phyloP scores from a whole-genome alignment of 2,329 filamentous ascomycete genomes.

The Fusarium lyarnte region DNA sequence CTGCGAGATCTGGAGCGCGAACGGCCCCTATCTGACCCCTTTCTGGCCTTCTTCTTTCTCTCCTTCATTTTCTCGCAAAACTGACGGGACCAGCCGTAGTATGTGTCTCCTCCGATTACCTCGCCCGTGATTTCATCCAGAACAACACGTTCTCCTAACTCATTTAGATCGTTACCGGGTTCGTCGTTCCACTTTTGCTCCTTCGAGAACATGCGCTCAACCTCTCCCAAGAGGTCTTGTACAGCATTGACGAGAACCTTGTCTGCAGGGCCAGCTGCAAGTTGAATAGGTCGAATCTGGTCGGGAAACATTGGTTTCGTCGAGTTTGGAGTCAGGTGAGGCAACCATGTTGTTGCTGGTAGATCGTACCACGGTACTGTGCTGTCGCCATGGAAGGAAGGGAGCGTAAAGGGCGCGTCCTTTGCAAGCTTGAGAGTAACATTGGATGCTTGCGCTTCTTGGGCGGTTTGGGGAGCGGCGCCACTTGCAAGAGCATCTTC shows the following conservation, averaged over 20 bases:
- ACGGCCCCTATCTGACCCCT: conserved; percentile 44
- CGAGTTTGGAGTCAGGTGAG: conserved; percentile 80
- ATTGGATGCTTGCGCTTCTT: conserved; percentile 33
- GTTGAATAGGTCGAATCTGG: conserved; percentile 75
- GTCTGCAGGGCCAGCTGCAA: conserved; percentile 74
- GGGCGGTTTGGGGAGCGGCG: conserved; percentile 35
- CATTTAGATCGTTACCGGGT: conserved; percentile 71
- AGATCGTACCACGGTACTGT: conserved; percentile 82
- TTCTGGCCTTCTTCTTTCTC: conserved; percentile 50
- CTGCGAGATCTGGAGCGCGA: conserved; percentile 48
- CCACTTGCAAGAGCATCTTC: conserved; percentile 63
- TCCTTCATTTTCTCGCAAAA: conserved; percentile 86
- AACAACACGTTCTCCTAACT: conserved; percentile 75
- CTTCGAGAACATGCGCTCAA: conserved; percentile 72
- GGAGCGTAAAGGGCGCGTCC: conserved; percentile 74
- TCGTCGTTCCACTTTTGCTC: conserved; percentile 59
- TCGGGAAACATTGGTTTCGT: conserved; percentile 76
- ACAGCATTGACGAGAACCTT: conserved; percentile 73
- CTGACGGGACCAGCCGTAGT: conserved; percentile 85
- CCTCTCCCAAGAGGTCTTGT: conserved; percentile 74
- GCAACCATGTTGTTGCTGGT: conserved; percentile 83
- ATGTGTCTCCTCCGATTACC: conserved; percentile 73
- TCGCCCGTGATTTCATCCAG: conserved; percentile 74
- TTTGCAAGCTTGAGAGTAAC: conserved; percentile 57
- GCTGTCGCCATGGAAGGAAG: conserved; percentile 79